Evolutionary conservation across 1,284 basidiomycete genomes (phyloP), one percentile per base, ranked within the genome.

Genomic region (Anthracocystis panici-leucophaei): DNA sequence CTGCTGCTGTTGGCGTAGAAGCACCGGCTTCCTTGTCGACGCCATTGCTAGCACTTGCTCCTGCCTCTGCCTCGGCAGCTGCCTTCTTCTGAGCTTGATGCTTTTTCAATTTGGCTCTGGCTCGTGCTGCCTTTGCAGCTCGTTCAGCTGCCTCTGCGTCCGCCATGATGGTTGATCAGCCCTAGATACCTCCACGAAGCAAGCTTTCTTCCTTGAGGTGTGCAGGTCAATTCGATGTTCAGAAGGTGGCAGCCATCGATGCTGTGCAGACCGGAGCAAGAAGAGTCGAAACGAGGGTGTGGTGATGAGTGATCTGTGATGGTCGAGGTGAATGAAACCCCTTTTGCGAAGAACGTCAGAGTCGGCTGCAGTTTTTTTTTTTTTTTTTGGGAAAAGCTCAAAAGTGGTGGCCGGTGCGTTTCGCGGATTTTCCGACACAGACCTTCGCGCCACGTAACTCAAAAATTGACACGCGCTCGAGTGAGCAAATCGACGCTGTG

Each of bases 31-130:
- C 65, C n/a, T 64, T 63, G 49, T 63, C 64, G 21, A 58, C 20
- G 23, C 44, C 29, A n/a, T 4, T 40, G 29, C 21, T 49, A 18
- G 59, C 48, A 25, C 56, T 41, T 21, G 51, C 54, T 11, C 35
- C 59, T 12, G 70, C 67, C 20, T 58, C 60, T 2, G 72, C 73
- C 23, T 75, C 72, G 18, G 72, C 77, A 21, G 73, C 73, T 5
- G 74, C 75, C 40, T 71, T 71, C 64, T 77, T 77, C 58, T 77
- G 71, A 1, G 77, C 77, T 44, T 77, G 75, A 45, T 74, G 77
- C 65, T 79, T 79, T 41, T 79, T 79, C 57, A 79, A 57, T 55
- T 79, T 74, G 16, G 69, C 60, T 21, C 72, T 50, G 11, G 77
- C 77, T 11, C 77, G 51, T 40, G 77, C 77, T 40, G 77, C 77